Evolutionary conservation across 2,329 filamentous ascomycete species (phyloP), one percentile per base, ranked within the genome.

Genomic region (Fulvia fulva): DNA sequence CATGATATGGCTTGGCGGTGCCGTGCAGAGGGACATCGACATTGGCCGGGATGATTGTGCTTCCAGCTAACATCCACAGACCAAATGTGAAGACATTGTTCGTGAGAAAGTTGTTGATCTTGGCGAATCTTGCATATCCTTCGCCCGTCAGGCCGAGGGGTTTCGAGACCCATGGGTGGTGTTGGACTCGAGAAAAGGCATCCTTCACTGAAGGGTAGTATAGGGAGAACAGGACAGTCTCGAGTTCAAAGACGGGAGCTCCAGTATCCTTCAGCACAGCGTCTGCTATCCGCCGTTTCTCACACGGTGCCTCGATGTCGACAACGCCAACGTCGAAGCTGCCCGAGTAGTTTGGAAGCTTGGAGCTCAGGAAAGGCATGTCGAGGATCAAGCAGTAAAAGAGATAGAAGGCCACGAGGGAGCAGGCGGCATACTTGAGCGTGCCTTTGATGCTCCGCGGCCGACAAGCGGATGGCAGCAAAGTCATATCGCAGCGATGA

Each of bases 221-320:
- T 2, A 80, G 62, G 1, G 76, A 76, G 61, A 78, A 73, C 3
- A 78, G 71, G 5, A 79, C 72, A 8, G 76, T 78, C 28, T 74
- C 64, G n/a, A 79, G 66, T 63, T 77, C 28, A 51, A 79, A 78
- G 5, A 75, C 74, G 21, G 73, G 73, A 34, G 73, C 65, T 28
- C 74, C 71, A 7, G 68, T 75, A 49, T 70, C 68, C 58, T 74
- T 75, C 61, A 76, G 68, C 21, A 71, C 65, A 7, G 69, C 72
- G n/a, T 74, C 67, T 58, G 68, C 68, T 5, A 78, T 64, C 12
- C 70, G 67, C 44, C 70, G 68, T 46, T 70, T 60, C 23, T 75
- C 70, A 55, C 72, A 71, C 3, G 74, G 70, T 5, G 63, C 73
- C 57, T 79, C 77, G 25, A 79, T 59, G 63, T 79, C 77, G 28